phyloP scores from a whole-genome alignment of 371 early-diverging fungal genomes.

The Basidiobolus meristosporus region DNA sequence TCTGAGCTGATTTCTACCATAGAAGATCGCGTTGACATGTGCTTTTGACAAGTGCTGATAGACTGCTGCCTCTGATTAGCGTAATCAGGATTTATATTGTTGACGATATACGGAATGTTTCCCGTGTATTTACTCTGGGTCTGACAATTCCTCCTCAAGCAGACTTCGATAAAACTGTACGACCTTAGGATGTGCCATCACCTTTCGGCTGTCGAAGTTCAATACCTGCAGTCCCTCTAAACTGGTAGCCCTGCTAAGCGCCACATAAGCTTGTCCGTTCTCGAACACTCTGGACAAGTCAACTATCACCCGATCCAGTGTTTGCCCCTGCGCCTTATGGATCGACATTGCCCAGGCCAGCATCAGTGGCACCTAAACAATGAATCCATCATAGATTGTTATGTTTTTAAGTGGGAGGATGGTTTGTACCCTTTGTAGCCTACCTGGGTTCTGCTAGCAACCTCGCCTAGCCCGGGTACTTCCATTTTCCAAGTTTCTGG shows the following conservation, averaged over 20 bases:
- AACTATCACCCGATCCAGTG: constrained; percentile 58
- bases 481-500: constrained; percentile 39
- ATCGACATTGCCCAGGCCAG: constrained; percentile 52
- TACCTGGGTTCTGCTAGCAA: constrained; percentile 5
- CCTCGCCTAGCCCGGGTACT: constrained; percentile 16
- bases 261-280: constrained; percentile 81
- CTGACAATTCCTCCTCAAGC: no score
- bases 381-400: no score
- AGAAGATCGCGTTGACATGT: no score
- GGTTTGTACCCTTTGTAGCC: no score
- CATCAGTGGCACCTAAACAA: constrained; percentile 46
- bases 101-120: no score
- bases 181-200: constrained; percentile 52
- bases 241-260: constrained; percentile 53
- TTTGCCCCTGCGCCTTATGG: constrained; percentile 85
- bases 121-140: no score
- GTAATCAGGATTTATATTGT: no score
- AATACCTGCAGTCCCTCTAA: constrained; percentile 44
- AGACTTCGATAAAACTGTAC: constrained; percentile 41
- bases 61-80: no score
- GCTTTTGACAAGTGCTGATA: no score
- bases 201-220: constrained; percentile 37
- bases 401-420: no score
- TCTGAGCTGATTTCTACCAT: no score
- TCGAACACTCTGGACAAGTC: constrained; percentile 66